Base-by-base conservation (phyloP, 1,284 basidiomycete species). In the Afroboletus lepidellus region DNA sequence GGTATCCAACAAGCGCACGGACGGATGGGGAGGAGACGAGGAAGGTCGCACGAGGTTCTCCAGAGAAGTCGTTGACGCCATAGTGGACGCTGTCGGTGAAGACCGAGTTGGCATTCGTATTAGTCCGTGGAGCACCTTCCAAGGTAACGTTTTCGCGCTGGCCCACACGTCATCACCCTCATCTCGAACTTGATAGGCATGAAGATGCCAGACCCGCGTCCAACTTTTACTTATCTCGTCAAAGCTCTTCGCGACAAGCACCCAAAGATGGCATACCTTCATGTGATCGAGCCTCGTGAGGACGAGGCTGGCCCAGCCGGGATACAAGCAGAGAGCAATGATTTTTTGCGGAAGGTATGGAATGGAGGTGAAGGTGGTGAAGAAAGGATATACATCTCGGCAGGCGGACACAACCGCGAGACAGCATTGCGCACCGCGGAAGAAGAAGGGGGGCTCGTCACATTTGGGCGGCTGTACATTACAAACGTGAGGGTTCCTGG, bases 211-310 rank as follows among this genome's bases (percentile, higher is more conserved):
- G 50, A 56, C 48, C 83, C 80, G 2, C 0, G 72, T 41, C 75
- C 77, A 0, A 73, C 71, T 0, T 80, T 74, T 67, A 55, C 63
- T 2, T 69, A 75, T 49, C 55, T 80, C 4, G 65, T 71, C 0
- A 57, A 60, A 5, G 60, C 71, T n/a, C 60, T 80, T 21, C 66
- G 65, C 46, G 47, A 71, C 41, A 58, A 65, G 8, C 50, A 56
- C 23, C 53, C 60, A 0, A 71, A 74, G 24, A 65, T 86, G 8
- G 80, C 80, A 0, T 87, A 84, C 61, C 54, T 85, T n/a, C 85
- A 87, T 63, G 67, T 78, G 36, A 66, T 81, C 23, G 81, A 84
- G 60, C 70, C 77, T 3, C 67, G 75, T n/a, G n/a, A n/a, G n/a
- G n/a, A n/a, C 12, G 59, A 70, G n/a, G 50, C 53, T n/a, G 67